Evolutionary conservation across 2,329 filamentous ascomycete genomes (phyloP).

Genomic region (Colletotrichum godetiae): DNA sequence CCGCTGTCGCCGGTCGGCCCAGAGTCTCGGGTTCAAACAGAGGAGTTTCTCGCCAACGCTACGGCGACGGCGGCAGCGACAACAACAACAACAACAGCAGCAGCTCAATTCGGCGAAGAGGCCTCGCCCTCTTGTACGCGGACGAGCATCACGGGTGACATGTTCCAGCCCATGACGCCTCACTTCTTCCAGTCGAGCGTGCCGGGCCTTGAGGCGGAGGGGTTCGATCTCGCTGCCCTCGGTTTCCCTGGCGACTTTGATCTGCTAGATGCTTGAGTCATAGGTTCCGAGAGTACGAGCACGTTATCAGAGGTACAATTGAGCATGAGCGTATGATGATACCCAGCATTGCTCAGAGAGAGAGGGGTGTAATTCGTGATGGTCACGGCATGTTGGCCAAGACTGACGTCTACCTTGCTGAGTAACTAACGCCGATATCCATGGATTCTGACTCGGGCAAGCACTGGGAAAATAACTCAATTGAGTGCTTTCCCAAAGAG

Average conservation of each 20-base stretch:
- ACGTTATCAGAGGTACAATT: too few relatives aligned
- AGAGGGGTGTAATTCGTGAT: not conserved
- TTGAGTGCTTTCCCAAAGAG: not conserved
- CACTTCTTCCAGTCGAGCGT: not conserved
- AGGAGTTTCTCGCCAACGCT: too few relatives aligned
- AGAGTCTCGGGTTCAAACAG: too few relatives aligned
- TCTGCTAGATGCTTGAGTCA: not conserved
- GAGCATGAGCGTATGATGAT: too few relatives aligned
- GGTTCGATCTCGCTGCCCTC: not conserved
- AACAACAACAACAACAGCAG: too few relatives aligned
- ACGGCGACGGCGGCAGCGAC: too few relatives aligned
- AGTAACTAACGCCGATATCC: not conserved
- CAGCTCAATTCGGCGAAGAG: too few relatives aligned
- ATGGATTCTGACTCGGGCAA: not conserved
- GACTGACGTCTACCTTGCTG: not conserved
- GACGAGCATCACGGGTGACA: not conserved
- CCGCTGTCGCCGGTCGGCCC: too few relatives aligned
- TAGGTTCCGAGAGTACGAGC: not conserved
- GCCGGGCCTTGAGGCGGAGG: not conserved
- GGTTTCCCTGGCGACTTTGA: not conserved
- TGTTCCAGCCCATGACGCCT: not conserved
- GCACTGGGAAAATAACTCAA: not conserved
- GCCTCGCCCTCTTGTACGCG: too few relatives aligned
- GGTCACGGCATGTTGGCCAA: not conserved
- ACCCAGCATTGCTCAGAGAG: too few relatives aligned